Evolutionary conservation across 2,329 filamentous ascomycete genomes (phyloP).

Genomic region (Epicoccum nigrum): DNA sequence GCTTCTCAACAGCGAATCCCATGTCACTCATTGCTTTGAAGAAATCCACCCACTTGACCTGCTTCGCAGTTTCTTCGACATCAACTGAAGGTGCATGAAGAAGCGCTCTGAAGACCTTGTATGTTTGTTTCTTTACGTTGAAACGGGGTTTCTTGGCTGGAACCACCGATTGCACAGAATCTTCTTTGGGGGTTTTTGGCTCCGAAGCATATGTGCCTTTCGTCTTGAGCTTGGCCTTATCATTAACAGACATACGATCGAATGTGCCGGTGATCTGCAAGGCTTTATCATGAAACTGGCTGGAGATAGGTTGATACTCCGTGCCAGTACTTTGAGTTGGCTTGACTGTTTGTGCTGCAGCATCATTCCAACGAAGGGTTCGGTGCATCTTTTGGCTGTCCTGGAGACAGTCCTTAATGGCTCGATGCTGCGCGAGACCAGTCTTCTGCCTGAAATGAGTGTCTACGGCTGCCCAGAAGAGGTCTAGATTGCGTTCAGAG

Average conservation of each 20-base stretch:
- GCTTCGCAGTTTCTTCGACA: constrained; percentile 49
- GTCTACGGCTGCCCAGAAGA: constrained; percentile 50
- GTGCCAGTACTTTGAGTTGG: neutral
- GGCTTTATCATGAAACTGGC: neutral
- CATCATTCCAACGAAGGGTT: neutral
- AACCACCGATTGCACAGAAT: too few species aligned
- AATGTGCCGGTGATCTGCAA: neutral
- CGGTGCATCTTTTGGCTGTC: neutral
- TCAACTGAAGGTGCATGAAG: constrained; percentile 1
- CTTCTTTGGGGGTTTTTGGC: neutral
- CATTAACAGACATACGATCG: neutral
- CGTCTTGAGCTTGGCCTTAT: neutral
- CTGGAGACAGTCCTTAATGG: neutral
- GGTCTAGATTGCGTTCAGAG: constrained; percentile 57
- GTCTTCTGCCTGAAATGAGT: neutral
- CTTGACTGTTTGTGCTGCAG: neutral
- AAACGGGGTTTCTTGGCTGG: neutral
- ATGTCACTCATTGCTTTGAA: constrained; percentile 57
- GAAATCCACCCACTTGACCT: constrained; percentile 61
- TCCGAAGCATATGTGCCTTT: neutral
- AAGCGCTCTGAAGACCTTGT: neutral
- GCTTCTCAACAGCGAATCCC: constrained; percentile 61
- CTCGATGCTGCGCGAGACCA: constrained; percentile 13
- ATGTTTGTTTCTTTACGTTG: neutral
- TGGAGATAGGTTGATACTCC: neutral